Conservation (phyloP, 2,329 filamentous ascomycete genomes). For the Raffaelea albimanens region DNA sequence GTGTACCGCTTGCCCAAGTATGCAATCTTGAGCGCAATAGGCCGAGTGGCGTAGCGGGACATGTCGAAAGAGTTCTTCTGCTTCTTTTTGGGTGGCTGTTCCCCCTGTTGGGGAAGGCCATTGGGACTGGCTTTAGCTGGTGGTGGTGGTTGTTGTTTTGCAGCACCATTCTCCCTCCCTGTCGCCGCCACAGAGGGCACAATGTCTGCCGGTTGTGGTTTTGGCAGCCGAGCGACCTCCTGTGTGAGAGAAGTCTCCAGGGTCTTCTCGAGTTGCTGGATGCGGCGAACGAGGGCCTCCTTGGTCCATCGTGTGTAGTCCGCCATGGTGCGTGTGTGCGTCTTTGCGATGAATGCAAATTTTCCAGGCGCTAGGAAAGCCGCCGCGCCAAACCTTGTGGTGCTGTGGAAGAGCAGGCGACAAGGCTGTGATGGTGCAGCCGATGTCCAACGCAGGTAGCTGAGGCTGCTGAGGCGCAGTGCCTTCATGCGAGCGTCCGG, state of each 20-base stretch:
- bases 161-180: neutral
- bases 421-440: too few relatives aligned
- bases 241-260: neutral
- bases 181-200: too few relatives aligned
- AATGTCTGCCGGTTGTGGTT: too few relatives aligned
- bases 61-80: constrained; percentile 58
- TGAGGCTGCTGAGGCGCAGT: too few relatives aligned
- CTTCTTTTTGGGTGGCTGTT: constrained; percentile 20
- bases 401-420: too few relatives aligned
- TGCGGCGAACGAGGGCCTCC: constrained; percentile 25
- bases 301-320: constrained; percentile 15
- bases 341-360: neutral
- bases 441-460: too few relatives aligned
- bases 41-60: constrained; percentile 69
- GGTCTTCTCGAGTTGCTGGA: constrained; percentile 12
- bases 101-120: neutral
- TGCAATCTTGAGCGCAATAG: constrained; percentile 85
- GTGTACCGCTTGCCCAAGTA: constrained; percentile 89
- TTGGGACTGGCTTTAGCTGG: neutral
- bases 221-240: too few relatives aligned
- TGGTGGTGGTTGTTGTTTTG: neutral
- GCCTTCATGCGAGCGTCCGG: too few relatives aligned
- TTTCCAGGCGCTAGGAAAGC: too few relatives aligned
- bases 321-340: constrained; percentile 6
- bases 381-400: too few relatives aligned